Base-by-base conservation (phyloP, 2,329 filamentous ascomycete species). In the Knoxdaviesia proteae region DNA sequence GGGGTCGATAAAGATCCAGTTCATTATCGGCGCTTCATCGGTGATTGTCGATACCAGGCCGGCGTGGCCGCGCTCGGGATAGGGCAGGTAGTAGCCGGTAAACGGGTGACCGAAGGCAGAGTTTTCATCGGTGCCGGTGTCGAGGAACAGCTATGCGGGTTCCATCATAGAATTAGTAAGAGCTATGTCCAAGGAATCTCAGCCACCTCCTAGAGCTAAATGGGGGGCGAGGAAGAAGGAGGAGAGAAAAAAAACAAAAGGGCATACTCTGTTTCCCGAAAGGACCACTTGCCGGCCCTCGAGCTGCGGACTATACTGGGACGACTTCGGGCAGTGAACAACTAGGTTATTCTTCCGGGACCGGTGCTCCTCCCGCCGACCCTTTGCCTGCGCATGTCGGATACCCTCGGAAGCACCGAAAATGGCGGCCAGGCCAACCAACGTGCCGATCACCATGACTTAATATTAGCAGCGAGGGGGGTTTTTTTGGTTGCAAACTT, bases 31-130 rank as follows among this genome's bases (percentile, higher is more conserved):
- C n/a, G 64, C 61, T 9, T 61, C 61, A 41, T 66, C 60, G 34
- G 59, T 63, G 36, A 68, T 67, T 7, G 62, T 67, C 40, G 60
- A 65, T 32, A 68, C 64, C 2, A 68, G 53, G 4, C 65, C 65
- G 35, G 64, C 58, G 38, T 62, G 58, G 31, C 54, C 45, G n/a
- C 58, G 48, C n/a, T 69, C 69, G 3, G 70, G 69, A 47, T 73
- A 74, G 2, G 69, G 68, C 29, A 74, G 56, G 48, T 63, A 74
- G 49, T 75, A 74, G 31, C 70, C 70, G 4, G 67, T 61, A 49
- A 71, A 74, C 0, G 64, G 62, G 50, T 74, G 68, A 3, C 67
- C 63, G 41, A 57, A 55, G 1, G 47, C 51, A 42, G 52, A 47
- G 42, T 49, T 50, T 39, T 46, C 50, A 34, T 53, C 47, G 42